Base-by-base conservation (phyloP, 257 asterid genomes). In the Paraleonurus japonicus region DNA sequence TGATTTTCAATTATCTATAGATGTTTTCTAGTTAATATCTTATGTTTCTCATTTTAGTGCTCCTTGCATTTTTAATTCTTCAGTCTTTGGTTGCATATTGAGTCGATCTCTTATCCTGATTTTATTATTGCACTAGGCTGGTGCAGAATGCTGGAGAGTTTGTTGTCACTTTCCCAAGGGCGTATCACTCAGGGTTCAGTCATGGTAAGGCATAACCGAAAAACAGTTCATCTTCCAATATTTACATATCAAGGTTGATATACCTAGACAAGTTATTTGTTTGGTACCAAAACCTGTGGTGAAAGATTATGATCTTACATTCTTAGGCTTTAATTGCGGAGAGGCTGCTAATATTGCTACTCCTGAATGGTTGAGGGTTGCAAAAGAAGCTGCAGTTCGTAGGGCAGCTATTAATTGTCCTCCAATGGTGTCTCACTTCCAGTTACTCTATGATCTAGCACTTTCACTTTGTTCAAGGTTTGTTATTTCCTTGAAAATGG, bases 161-260 rank as follows among this genome's bases (percentile, higher is more conserved):
- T 83, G 99, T 95, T 51, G 96, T 95, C 82, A 95, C 99, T 55
- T 95, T 95, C 78, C 99, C 99, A 72, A 85, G 98, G 80, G 99
- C 99, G 75, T 95, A 95, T 80, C 99, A 95, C 91, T 92, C 99
- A 15, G 99, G 99, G 64, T 95, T 95, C 81, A 95, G 99, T 86
- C 99, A 92, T 57, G 99, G 99, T 92, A 84, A 87, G 85, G 22
- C 75, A 39, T 33, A 75, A 24, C 70, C 19, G 24, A 76, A 33
- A 41, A 76, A 24, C 67, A 35, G 35, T 35, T 55, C 4, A 20
- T 67, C 66, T 68, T 68, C 71, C 71, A 45, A 22, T 33, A 37
- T 33, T 39, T 68, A 61, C 62, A 27, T 67, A 37, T 55, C 61
- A 59, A 41, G n/a, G 73, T 47, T 75, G 24, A 19, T 63, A 66